Percentiles rank a stretch among this genome's conserved stretches.
Conservation (phyloP, 2,329 filamentous ascomycete species). For the Ramichloridium luteum region DNA sequence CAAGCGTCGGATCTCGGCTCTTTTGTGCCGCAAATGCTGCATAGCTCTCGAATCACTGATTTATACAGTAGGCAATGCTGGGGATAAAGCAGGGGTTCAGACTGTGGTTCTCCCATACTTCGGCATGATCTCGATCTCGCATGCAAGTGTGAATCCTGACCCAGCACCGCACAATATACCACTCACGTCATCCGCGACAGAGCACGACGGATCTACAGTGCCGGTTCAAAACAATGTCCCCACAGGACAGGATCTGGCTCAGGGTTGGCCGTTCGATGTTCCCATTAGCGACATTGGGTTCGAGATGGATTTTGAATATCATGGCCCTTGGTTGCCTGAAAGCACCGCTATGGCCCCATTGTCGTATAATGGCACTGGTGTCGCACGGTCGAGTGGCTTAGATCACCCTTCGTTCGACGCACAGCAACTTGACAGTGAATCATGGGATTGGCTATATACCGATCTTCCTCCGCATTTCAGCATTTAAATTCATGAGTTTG, state of each 20-base stretch:
- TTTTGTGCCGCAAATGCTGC: constrained; percentile 5
- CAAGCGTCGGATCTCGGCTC: constrained; percentile 1
- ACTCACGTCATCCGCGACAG: neutral
- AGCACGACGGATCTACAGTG: too few relatives aligned
- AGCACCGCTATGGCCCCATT: neutral
- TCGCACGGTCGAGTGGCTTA: too few relatives aligned
- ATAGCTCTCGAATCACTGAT: constrained; percentile 4
- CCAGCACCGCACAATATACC: neutral
- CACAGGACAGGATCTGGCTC: too few relatives aligned
- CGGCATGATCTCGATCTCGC: constrained; percentile 4
- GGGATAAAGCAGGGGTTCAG: constrained; percentile 2
- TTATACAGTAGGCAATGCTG: too few relatives aligned
- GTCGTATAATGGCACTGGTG: too few relatives aligned
- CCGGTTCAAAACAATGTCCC: too few relatives aligned
- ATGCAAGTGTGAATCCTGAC: neutral
- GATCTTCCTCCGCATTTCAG: constrained; percentile 7
- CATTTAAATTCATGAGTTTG: too few relatives aligned
- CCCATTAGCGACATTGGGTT: neutral
- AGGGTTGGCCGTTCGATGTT: too few relatives aligned
- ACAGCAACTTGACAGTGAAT: neutral
- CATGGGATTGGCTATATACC: constrained; percentile 7
- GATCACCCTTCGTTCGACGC: constrained; percentile 1
- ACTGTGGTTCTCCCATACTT: constrained; percentile 9
- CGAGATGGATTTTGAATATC: neutral
- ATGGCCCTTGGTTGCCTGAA: constrained; percentile 1